Percentiles rank a stretch among this genome's conserved stretches.
Conservation (phyloP, 768 basidiomycete genomes). For the Rhizopogon vulgaris region DNA sequence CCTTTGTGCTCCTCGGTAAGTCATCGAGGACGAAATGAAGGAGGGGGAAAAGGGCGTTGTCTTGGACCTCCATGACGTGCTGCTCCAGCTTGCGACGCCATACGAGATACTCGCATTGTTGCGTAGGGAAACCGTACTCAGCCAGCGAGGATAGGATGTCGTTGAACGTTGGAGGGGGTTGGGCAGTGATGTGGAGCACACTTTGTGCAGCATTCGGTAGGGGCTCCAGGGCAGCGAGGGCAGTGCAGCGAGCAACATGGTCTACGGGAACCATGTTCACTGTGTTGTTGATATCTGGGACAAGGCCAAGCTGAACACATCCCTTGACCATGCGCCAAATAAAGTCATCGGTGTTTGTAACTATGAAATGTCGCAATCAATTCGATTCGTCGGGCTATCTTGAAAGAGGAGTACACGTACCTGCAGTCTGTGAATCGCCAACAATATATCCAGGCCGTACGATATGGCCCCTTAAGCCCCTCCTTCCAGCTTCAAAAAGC, state of each 20-base stretch:
- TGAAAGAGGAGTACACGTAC: conserved; percentile 35
- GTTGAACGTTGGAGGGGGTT: conserved; percentile 87
- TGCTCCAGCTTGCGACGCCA: conserved; percentile 93
- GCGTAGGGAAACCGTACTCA: conserved; percentile 74
- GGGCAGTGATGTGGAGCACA: conserved; percentile 82
- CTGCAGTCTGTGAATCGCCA: conserved; percentile 83
- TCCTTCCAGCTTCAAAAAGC: conserved; percentile 81
- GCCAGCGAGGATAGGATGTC: conserved; percentile 66
- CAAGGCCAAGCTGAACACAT: conserved; percentile 93
- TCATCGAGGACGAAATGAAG: conserved; percentile 97
- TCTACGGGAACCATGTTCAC: conserved; percentile 99
- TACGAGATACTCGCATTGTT: conserved; percentile 79
- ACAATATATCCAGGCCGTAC: conserved; percentile 95
- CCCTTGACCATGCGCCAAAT: conserved; percentile 98
- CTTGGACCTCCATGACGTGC: conserved; percentile 90
- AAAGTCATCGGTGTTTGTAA: conserved; percentile 99
- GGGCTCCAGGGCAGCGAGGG: conserved; percentile 65
- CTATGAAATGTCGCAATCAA: conserved; percentile 31
- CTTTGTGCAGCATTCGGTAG: conserved; percentile 40
- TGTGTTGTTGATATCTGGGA: conserved; percentile 97
- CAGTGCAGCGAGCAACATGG: conserved; percentile 81
- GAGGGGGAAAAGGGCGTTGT: conserved; percentile 95
- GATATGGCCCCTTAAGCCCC: conserved; percentile 82
- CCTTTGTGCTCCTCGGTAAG: conserved; percentile 92
- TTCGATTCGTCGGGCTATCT: background rate